A percentile compares a stretch with the other conserved stretches of the same genome.
phyloP scores from a whole-genome alignment of 192 early-diverging fungal genomes.

The Linnemannia schmuckeri region DNA sequence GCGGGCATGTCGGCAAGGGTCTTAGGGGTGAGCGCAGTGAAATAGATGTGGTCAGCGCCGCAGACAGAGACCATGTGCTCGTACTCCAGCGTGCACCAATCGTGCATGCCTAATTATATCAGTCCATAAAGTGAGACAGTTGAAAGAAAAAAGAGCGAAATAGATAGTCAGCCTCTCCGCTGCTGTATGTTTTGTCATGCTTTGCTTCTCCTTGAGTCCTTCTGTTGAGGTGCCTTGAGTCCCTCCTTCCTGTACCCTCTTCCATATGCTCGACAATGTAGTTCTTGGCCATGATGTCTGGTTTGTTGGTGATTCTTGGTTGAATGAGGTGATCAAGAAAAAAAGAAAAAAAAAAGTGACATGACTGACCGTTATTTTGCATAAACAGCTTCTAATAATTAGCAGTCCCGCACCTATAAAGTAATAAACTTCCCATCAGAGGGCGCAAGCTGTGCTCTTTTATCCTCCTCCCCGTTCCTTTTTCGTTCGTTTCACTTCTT shows the following conservation, averaged over 20 bases:
- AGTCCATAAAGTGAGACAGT: neutral
- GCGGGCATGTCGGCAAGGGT: conserved; percentile 60
- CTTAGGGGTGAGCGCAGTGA: conserved; percentile 68
- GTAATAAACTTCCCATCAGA: neutral
- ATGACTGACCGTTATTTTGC: conserved; percentile 2
- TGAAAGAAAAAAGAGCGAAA: no score
- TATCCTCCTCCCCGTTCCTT: conserved; percentile 21
- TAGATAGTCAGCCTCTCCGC: neutral
- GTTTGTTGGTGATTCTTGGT: neutral
- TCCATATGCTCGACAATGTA: conserved; percentile 88
- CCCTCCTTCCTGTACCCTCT: conserved; percentile 48
- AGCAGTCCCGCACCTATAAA: neutral
- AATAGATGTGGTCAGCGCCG: conserved; percentile 70
- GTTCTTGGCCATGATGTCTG: conserved; percentile 45
- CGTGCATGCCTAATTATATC: conserved; percentile 62
- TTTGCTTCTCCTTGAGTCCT: neutral
- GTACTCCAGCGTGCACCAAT: conserved; percentile 84
- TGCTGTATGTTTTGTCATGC: conserved; percentile 16
- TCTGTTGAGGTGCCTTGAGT: neutral
- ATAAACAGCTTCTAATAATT: neutral
- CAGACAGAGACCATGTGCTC: conserved; percentile 76
- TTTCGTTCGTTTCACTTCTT: neutral
- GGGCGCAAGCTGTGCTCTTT: conserved; percentile 10
- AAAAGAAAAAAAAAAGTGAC: conserved; percentile 3
- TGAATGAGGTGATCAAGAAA: conserved; percentile 20